phyloP scores from a whole-genome alignment of 352 stramenopile genomes.

The Blastocystis sp. region DNA sequence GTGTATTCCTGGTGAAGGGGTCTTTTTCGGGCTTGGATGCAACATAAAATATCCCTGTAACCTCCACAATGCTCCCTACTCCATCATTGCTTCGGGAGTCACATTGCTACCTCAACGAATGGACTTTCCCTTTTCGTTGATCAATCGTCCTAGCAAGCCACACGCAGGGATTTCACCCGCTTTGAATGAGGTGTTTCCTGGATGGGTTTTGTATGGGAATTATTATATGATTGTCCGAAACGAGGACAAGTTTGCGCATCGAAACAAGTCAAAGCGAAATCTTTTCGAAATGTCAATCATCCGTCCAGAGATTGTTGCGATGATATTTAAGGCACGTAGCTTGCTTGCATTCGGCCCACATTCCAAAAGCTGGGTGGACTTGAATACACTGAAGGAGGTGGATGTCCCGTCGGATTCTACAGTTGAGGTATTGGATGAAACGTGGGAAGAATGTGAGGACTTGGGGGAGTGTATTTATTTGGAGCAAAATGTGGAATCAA shows the following conservation, averaged over 20 bases:
- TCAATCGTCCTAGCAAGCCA: slow-evolving; percentile 70
- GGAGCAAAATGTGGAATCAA: background rate
- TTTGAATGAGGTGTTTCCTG: slow-evolving; percentile 67
- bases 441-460: background rate
- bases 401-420: background rate
- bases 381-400: background rate
- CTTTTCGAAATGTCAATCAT: slow-evolving; percentile 71
- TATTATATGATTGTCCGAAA: slow-evolving; percentile 83
- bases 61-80: slow-evolving; percentile 82
- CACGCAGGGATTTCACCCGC: slow-evolving; percentile 38
- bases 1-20: slow-evolving; percentile 81
- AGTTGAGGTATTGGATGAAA: background rate
- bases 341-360: background rate
- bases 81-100: slow-evolving; percentile 84
- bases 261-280: slow-evolving; percentile 70
- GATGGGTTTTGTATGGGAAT: slow-evolving; percentile 81
- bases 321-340: slow-evolving; percentile 71
- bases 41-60: slow-evolving; percentile 90
- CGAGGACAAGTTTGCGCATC: slow-evolving; percentile 73
- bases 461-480: background rate
- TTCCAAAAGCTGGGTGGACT: background rate
- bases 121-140: slow-evolving; percentile 74
- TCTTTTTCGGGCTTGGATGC: slow-evolving; percentile 87
- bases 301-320: slow-evolving; percentile 72
- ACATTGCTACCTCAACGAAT: slow-evolving; percentile 78